Evolutionary conservation across 2,329 filamentous ascomycete genomes (phyloP).

Genomic region (Lachnellula arida): DNA sequence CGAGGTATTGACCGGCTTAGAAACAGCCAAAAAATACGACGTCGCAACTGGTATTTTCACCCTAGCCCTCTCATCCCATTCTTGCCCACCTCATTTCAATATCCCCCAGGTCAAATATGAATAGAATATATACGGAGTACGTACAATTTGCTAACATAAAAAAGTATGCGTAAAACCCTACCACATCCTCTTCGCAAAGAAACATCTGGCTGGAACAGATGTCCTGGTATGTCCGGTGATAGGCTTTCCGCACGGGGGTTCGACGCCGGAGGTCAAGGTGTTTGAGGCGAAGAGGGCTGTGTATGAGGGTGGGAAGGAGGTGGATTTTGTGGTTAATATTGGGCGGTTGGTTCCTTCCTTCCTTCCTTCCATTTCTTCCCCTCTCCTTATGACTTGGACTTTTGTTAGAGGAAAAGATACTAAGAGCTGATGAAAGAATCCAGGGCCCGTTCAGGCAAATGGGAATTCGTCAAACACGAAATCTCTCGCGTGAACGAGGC

Average conservation of each 20-base stretch:
- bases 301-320: constrained; percentile 45
- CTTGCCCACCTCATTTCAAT: background rate
- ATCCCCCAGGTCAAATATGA: background rate
- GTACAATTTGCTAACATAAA: background rate
- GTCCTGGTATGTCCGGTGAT: constrained; percentile 54
- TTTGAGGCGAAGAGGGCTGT: constrained; percentile 47
- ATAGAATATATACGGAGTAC: too few relatives aligned
- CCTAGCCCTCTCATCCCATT: background rate
- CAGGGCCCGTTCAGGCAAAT: constrained; percentile 37
- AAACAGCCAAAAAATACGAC: constrained; percentile 41
- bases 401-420: background rate
- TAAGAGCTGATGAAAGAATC: background rate
- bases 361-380: background rate
- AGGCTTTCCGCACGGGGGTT: constrained; percentile 57
- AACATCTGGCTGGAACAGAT: constrained; percentile 42
- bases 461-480: constrained; percentile 51
- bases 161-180: constrained; percentile 55
- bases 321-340: constrained; percentile 59
- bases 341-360: constrained; percentile 38
- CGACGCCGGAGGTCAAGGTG: constrained; percentile 49
- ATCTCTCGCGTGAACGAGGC: constrained; percentile 46
- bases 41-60: constrained; percentile 39
- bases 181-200: constrained; percentile 43
- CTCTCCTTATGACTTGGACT: too few relatives aligned
- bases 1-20: constrained; percentile 46